Conservation (phyloP, 305 asterid species). For the Rubia peregrina region DNA sequence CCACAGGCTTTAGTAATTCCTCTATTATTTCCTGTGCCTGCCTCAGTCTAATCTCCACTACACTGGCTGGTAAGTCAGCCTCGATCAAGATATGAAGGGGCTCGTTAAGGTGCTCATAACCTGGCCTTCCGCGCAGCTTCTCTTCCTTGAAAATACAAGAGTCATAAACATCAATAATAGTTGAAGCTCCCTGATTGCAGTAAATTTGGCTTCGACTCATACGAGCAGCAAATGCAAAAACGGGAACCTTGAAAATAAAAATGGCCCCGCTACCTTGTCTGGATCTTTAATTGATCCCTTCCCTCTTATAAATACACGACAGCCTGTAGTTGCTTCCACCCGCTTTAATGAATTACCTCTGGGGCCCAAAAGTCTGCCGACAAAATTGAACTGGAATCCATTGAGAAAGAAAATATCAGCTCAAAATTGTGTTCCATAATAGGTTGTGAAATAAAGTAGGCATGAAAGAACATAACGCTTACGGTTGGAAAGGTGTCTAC, state of each 20-base stretch:
- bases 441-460: slow-evolving; percentile 5
- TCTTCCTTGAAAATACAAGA: slow-evolving; percentile 29
- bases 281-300: slow-evolving; percentile 96
- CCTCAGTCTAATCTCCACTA: slow-evolving; percentile 28
- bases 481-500: slow-evolving; percentile 89
- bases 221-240: background rate
- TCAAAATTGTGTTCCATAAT: slow-evolving; percentile 8
- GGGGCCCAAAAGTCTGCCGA: slow-evolving; percentile 96
- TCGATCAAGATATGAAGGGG: slow-evolving; percentile 36
- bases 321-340: slow-evolving; percentile 95
- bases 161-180: background rate
- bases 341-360: slow-evolving; percentile 94
- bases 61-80: slow-evolving; percentile 36
- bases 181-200: too few relatives aligned
- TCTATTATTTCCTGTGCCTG: slow-evolving; percentile 38
- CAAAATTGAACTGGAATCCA: slow-evolving; percentile 79
- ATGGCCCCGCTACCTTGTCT: slow-evolving; percentile 50
- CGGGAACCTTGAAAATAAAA: background rate
- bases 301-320: slow-evolving; percentile 96
- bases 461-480: slow-evolving; percentile 21
- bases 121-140: slow-evolving; percentile 36
- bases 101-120: slow-evolving; percentile 39
- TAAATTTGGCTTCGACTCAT: background rate
- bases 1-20: slow-evolving; percentile 43
- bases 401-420: background rate